Evolutionary conservation across 495 filamentous ascomycete genomes (phyloP), one percentile per base, ranked within the genome.

Genomic region (Penicillium salamii): DNA sequence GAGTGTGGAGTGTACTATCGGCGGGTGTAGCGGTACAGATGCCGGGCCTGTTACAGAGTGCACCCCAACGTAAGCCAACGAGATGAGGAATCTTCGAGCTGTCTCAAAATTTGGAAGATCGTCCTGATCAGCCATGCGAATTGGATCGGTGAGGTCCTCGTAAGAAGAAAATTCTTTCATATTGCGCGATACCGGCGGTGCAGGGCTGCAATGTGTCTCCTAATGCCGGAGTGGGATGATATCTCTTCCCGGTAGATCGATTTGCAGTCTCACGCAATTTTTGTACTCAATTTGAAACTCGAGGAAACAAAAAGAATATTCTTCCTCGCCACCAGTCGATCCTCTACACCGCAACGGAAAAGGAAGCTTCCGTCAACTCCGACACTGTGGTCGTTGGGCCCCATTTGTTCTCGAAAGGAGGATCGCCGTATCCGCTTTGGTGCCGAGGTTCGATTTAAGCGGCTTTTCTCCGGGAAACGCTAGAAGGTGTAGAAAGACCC

Each of bases 351-450:
- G 39, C 37, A 50, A 49, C 35, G 15, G 34, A 28, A 19, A 21
- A 35, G 28, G 13, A 14, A 17, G 8, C 11, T 35, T 46, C 34
- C 36, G 36, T 31, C 21, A 36, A 34, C 36, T n/a, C 47, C 47
- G 47, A 32, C 19, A 24, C 19, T 23, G 7, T 34, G 47, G 47
- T 49, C 15, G 46, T 9, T 23, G 44, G 43, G 36, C 20, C 36
- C 26, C 23, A 23, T 12, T 41, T 28, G 5, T 36, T 42, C 34
- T 49, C 46, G 36, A 41, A 32, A 39, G 29, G 31, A 42, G 17
- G 47, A 50, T 50, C 46, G 46, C 28, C 46, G 37, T 42, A 32
- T 50, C 47, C 47, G 35, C 45, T 39, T 21, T 47, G n/a, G 15
- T 49, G 47, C 47, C 47, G 47, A 49, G 37, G 47, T 42, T 42